phyloP scores from a whole-genome alignment of 805 yeast genomes.

The Yamadazyma ubonensis region DNA sequence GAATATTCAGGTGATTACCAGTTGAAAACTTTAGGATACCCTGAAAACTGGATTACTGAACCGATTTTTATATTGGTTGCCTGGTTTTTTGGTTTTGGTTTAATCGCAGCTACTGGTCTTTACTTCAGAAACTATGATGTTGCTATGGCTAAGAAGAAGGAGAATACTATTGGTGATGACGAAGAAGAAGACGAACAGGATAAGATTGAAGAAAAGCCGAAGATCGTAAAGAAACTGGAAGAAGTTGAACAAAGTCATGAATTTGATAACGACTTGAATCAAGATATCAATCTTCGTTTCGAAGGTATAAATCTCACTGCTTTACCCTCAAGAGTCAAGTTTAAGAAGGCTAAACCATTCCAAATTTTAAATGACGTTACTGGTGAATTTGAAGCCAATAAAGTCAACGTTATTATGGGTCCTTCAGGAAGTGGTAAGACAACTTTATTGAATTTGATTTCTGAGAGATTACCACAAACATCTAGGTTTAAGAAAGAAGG shows the following conservation, averaged over 20 bases:
- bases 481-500: constrained; percentile 25
- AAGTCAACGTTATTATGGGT: constrained; percentile 46
- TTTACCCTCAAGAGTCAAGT: constrained; percentile 41
- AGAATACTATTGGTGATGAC: constrained; percentile 33
- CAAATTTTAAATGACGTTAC: constrained; percentile 25
- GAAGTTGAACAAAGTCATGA: background rate
- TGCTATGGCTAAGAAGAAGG: constrained; percentile 43
- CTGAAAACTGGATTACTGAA: constrained; percentile 59
- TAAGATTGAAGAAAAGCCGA: constrained; percentile 3
- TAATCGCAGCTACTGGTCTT: constrained; percentile 48
- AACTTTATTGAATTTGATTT: constrained; percentile 39
- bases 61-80: constrained; percentile 62
- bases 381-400: constrained; percentile 31
- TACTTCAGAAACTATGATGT: constrained; percentile 51
- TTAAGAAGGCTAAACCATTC: constrained; percentile 11
- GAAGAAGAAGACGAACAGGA: constrained; percentile 15
- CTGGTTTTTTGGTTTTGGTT: constrained; percentile 56
- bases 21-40: constrained; percentile 57
- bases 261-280: constrained; percentile 12
- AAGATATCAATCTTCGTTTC: constrained; percentile 19
- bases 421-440: constrained; percentile 49
- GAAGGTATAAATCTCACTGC: constrained; percentile 45
- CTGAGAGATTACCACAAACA: constrained; percentile 45
- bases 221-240: background rate
- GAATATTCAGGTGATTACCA: constrained; percentile 57